A percentile compares a stretch with the other conserved stretches of the same genome.
Evolutionary conservation across 768 basidiomycete species (phyloP).

Genomic region (Wakefieldia striispora): DNA sequence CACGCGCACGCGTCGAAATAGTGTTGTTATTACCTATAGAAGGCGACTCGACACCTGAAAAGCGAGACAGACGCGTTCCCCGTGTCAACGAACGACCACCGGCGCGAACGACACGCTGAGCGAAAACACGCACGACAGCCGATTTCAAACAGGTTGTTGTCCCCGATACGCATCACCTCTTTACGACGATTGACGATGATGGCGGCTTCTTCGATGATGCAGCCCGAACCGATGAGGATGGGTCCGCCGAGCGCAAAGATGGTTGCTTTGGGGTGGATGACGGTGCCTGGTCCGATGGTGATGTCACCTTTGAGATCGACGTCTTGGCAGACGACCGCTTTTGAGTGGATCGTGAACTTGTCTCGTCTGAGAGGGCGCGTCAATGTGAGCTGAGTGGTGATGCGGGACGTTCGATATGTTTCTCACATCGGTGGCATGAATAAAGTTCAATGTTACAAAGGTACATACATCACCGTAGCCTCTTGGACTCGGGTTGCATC

Average conservation of each 20-base stretch:
- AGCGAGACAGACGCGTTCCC: background rate
- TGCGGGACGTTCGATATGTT: background rate
- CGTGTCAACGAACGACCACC: background rate
- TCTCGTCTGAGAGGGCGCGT: constrained; percentile 55
- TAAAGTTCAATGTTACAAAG: constrained; percentile 3
- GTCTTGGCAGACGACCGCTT: constrained; percentile 89
- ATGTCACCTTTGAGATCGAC: constrained; percentile 94
- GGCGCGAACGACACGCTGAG: background rate
- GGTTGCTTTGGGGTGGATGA: constrained; percentile 92
- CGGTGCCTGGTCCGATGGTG: constrained; percentile 87
- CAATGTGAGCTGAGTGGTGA: background rate
- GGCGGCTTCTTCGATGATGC: constrained; percentile 89
- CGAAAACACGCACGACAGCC: constrained; percentile 69
- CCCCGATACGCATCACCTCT: constrained; percentile 90
- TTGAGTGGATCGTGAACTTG: constrained; percentile 88
- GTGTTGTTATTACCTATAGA: constrained; percentile 85
- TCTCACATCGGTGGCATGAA: constrained; percentile 33
- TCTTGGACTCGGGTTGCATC: too few species aligned
- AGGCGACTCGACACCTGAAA: constrained; percentile 82
- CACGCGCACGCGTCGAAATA: constrained; percentile 77
- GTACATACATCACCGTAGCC: too few species aligned
- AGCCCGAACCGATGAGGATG: constrained; percentile 83
- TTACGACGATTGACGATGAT: constrained; percentile 90
- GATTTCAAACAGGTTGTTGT: constrained; percentile 93
- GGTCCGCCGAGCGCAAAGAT: constrained; percentile 90